Evolutionary conservation across 1,284 basidiomycete species (phyloP), one percentile per base, ranked within the genome.

Genomic region (Sanguinoderma infundibulare): DNA sequence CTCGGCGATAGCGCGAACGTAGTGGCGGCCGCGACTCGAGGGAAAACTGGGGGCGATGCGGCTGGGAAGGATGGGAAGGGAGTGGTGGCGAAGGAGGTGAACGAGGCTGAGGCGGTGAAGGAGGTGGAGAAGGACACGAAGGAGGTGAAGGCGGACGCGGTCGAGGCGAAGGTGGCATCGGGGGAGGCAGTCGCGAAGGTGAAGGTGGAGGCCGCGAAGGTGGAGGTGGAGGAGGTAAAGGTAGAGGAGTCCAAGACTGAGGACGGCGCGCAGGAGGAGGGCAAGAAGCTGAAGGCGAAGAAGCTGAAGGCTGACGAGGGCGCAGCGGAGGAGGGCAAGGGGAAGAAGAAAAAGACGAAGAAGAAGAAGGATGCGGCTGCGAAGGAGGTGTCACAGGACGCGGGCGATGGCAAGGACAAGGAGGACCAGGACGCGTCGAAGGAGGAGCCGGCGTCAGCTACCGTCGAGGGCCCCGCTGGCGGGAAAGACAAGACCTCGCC

Each of bases 281-380:
- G 20, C 14, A 57, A 51, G 56, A 38, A 57, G 40, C 28, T 30
- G 39, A 58, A 58, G 50, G 49, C 22, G 32, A 58, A 58, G 40
- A 58, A 58, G 57, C 10, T 30, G 7, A 46, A 46, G 42, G n/a
- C 34, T 6, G 57, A 59, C n/a, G 34, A 49, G 6, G 46, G 46
- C n/a, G 28, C 46, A 8, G 20, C 55, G 17, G 55, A 47, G n/a
- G 55, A 57, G 34, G 30, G 20, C 14, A 57, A 51, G 56, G 47
- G 52, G 40, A 28, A 28, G 39, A 58, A 58, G 50, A 44, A 20
- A 4, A 58, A 58, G 39, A 53, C 44, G 50, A n/a, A 26, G 9
- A 53, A 53, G 51, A 53, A 44, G 38, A 47, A 50, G 52, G 58
- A 49, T 10, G 46, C 46, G 35, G 58, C 38, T 26, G 55, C 34